Evolutionary conservation across 768 basidiomycete genomes (phyloP), one percentile per base, ranked within the genome.

Genomic region (Goffeauzyma gilvescens): DNA sequence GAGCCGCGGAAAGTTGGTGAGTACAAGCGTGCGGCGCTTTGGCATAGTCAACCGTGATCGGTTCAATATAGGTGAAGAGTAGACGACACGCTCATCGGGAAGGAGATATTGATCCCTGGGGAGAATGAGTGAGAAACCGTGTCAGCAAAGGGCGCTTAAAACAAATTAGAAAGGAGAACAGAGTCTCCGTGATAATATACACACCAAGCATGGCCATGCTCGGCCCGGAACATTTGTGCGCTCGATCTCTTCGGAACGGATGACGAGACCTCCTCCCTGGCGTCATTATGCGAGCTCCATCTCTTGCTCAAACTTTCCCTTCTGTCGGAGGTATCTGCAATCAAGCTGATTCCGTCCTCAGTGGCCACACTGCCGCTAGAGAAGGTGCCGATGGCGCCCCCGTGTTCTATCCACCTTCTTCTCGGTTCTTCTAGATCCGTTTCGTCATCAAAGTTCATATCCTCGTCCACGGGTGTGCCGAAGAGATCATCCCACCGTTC

Each of bases 1-100:
- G n/a, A 63, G 46, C 24, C 61, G 46, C 15, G 57, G 59, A 43
- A 59, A 13, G 32, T 27, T 43, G 32, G 42, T 43, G 4, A 55
- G 44, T n/a, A 62, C 46, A 48, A 60, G 55, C 5, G 53, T 42
- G 6, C 57, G 59, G 17, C 57, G 38, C 26, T 51, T 54, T 3
- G 49, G 27, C 2, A 51, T 34, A 18, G 49, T 43, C 10, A 53
- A 46, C 13, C 53, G 31, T 1, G 58, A 49, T 17, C 53, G 44
- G 9, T 51, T 38, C 12, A 46, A 28, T 30, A 63, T 54, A 3
- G 51, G 44, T 0, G 59, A 55, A 1, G 51, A 46, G 38, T 49
- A 52, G 27, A 58, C 36, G 37, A 63, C 52, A 17, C 45, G 38
- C 41, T 60, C 61, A 20, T 58, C 56, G 5, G 52, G 35, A 3